Evolutionary conservation across 768 basidiomycete genomes (phyloP), one percentile per base, ranked within the genome.

Genomic region (Rhizopogon sp.): DNA sequence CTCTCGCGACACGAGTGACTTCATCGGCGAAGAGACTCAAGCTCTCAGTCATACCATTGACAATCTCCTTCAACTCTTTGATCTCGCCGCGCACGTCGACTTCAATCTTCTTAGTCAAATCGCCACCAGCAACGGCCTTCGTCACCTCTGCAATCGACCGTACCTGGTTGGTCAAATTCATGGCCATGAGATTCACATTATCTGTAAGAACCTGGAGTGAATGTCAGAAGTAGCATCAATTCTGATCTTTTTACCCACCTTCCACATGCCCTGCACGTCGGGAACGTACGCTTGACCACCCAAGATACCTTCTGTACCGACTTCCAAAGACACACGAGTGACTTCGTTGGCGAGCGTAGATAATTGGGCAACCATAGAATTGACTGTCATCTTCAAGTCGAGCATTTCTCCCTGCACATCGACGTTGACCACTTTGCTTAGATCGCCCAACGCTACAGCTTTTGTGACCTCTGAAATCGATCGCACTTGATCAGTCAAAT

Each of bases 331-430:
- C 16, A 98, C 96, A 56, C 93, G 79, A 13, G 90, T 93, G n/a
- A 96, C 93, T 62, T 91, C 88, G 47, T 83, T 86, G 2, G 86
- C 88, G 5, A 91, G 73, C 0, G 84, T 88, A 20, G 79, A 84
- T 35, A 92, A 68, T 63, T 88, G 85, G 20, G 76, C 76, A 54
- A 87, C 86, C 88, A 90, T 90, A 56, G 79, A 80, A 66, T 90
- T 90, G 61, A 90, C 86, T 0, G 87, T 89, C 60, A 83, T 79
- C 75, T 90, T 90, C 66, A 90, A 71, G 62, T 89, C 88, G 14
- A 93, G 80, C 83, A 98, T 94, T 74, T 98, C 95, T 43, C 94
- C 94, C 62, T 93, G 88, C 13, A 94, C 94, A 62, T 95, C 90
- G 54, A 96, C 93, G 58, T 92, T 84, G 66, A 96, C 93, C 28